Evolutionary conservation across 352 stramenopile species (phyloP).

Genomic region (Pseudoperonospora humuli): DNA sequence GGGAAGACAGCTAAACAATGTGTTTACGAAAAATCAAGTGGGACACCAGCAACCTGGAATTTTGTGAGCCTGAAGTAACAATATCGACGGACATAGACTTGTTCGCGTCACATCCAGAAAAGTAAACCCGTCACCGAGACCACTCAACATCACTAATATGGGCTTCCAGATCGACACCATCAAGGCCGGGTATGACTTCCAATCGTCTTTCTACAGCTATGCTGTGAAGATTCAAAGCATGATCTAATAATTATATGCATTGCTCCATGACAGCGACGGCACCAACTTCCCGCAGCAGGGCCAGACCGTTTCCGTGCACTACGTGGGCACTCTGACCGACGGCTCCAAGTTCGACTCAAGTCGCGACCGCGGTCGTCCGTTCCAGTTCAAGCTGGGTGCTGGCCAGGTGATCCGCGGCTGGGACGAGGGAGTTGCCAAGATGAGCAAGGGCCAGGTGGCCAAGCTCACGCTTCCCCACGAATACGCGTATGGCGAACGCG

Average conservation of each 20-base stretch:
- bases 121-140: slow-evolving; percentile 1
- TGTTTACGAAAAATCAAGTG: too few species aligned
- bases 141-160: slow-evolving; percentile 14
- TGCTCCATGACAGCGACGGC: slow-evolving; percentile 37
- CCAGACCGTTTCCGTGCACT: slow-evolving; percentile 71
- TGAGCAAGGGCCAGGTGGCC: slow-evolving; percentile 91
- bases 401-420: slow-evolving; percentile 75
- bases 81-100: too few species aligned
- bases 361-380: slow-evolving; percentile 63
- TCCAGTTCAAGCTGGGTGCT: slow-evolving; percentile 71
- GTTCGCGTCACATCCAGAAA: neutral
- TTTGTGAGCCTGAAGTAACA: too few species aligned
- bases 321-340: slow-evolving; percentile 65
- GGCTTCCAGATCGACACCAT: slow-evolving; percentile 69
- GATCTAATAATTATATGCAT: neutral
- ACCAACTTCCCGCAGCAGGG: slow-evolving; percentile 65
- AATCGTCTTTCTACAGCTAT: neutral
- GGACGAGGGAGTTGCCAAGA: slow-evolving; percentile 67
- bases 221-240: too few species aligned
- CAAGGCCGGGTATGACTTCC: slow-evolving; percentile 44
- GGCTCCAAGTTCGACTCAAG: slow-evolving; percentile 82
- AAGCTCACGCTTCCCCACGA: slow-evolving; percentile 89
- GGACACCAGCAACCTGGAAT: too few species aligned
- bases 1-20: too few species aligned
- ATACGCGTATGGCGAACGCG: slow-evolving; percentile 90